These are phyloP conservation scores for Herpotrichia juniperi DNA, from an alignment of 2,329 filamentous ascomycete species.

Conservation along the genomic window DNA sequence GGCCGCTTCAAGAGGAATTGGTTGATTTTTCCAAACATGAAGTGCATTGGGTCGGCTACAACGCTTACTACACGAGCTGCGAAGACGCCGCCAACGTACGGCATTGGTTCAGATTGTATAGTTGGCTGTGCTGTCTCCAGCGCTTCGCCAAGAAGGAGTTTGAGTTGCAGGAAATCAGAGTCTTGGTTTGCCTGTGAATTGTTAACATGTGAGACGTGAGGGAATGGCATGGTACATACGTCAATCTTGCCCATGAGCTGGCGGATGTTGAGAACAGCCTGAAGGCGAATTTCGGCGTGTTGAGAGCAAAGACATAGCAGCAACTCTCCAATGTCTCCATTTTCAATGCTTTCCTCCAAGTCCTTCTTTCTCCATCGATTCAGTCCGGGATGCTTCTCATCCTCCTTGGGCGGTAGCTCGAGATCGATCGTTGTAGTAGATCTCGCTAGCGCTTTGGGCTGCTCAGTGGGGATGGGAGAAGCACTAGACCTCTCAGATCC, in stretches of 20 bases:
- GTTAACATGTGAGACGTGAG: conserved; percentile 8
- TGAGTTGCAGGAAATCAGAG: conserved; percentile 77
- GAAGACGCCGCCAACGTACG: conserved; percentile 78
- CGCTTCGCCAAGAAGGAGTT: conserved; percentile 79
- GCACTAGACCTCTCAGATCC: conserved; percentile 40
- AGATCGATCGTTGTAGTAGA: conserved; percentile 27
- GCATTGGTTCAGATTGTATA: conserved; percentile 55
- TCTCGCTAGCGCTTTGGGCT: conserved; percentile 19
- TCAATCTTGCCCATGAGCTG: conserved; percentile 64
- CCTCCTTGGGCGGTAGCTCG: conserved; percentile 47
- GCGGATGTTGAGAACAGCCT: conserved; percentile 73
- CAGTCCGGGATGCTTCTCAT: conserved; percentile 54
- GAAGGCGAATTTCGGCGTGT: conserved; percentile 76
- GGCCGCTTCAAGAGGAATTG: conserved; percentile 80
- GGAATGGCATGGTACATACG: conserved; percentile 33
- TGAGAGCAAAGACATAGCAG: conserved; percentile 77
- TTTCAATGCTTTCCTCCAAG: conserved; percentile 77
- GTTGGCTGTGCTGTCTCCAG: conserved; percentile 66
- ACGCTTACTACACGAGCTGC: conserved; percentile 73
- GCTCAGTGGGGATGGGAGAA: conserved; percentile 28
- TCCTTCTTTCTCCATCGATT: conserved; percentile 76
- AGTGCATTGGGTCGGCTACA: conserved; percentile 76
- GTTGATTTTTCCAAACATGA: conserved; percentile 86
- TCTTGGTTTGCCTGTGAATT: conserved; percentile 67
- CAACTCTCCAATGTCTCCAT: conserved; percentile 72